These are phyloP conservation scores for Histomonas meleagridis DNA, from an alignment of 208 protist genomes.

Conservation along the genomic window DNA sequence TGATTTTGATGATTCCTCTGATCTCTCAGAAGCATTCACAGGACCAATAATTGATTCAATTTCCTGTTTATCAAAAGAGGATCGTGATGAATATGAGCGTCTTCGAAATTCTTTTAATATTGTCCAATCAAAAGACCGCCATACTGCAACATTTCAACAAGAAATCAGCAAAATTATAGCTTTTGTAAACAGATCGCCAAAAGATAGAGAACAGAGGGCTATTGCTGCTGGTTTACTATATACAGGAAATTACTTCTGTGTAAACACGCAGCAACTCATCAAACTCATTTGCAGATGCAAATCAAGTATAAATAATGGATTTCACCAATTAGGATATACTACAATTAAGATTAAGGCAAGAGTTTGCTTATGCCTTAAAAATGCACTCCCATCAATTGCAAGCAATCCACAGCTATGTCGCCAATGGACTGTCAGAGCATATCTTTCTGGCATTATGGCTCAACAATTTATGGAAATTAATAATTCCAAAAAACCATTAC, in stretches of 20 bases:
- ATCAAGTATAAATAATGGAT: background rate
- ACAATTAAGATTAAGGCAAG: background rate
- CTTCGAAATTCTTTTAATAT: no score
- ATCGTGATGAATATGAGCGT: no score
- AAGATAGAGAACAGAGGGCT: background rate
- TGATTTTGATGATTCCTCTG: no score
- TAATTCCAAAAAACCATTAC: no score
- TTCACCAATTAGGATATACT: background rate
- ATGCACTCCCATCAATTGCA: background rate
- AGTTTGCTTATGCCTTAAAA: background rate
- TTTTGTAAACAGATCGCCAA: background rate
- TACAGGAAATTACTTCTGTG: background rate
- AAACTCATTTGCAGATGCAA: background rate
- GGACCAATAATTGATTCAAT: no score
- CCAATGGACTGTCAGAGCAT: background rate
- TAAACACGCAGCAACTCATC: background rate
- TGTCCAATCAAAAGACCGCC: no score
- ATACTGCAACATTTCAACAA: background rate
- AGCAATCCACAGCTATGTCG: background rate
- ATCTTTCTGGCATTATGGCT: no score
- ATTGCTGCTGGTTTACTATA: background rate
- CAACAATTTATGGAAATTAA: no score
- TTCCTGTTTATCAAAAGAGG: no score
- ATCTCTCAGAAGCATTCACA: no score
- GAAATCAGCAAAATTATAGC: background rate